Percentiles rank a stretch among this genome's conserved stretches.
Evolutionary conservation across 352 stramenopile species (phyloP).

Genomic region (Globisporangium echinulatum): DNA sequence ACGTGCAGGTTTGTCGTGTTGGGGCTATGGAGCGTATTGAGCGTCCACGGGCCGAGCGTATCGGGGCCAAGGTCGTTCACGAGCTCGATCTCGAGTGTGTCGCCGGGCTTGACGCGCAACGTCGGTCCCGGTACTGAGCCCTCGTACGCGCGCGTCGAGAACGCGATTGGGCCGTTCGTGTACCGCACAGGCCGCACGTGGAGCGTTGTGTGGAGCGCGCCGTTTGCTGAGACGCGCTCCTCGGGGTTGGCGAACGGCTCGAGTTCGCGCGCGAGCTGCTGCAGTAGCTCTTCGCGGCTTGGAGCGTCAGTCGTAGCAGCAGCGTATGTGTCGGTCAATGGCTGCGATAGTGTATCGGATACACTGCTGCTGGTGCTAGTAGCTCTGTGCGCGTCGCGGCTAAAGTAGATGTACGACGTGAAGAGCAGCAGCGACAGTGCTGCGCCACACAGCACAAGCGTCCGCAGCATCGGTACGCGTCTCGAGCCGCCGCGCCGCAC

Average conservation of each 20-base stretch:
- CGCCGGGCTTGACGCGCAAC: conserved; percentile 52
- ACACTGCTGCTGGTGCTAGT: background rate
- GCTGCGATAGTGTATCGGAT: background rate
- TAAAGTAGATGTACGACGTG: conserved; percentile 7
- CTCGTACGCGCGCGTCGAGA: conserved; percentile 71
- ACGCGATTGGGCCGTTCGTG: conserved; percentile 47
- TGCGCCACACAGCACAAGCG: conserved; percentile 1
- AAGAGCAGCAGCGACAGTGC: conserved; percentile 8
- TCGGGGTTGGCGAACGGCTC: conserved; percentile 27
- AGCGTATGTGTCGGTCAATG: no score
- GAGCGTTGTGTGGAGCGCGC: conserved; percentile 60
- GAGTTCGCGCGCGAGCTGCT: conserved; percentile 28
- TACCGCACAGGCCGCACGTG: conserved; percentile 35
- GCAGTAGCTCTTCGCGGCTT: conserved; percentile 12
- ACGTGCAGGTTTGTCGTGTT: conserved; percentile 82
- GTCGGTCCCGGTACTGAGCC: conserved; percentile 46
- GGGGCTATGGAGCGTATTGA: conserved; percentile 58
- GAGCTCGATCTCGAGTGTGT: conserved; percentile 52
- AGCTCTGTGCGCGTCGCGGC: background rate
- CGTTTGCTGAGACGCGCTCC: conserved; percentile 30
- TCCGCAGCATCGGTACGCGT: conserved; percentile 10
- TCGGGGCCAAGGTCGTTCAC: conserved; percentile 53
- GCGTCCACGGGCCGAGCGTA: conserved; percentile 22
- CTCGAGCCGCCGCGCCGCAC: background rate
- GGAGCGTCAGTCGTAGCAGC: background rate